Evolutionary conservation across 2,329 filamentous ascomycete genomes (phyloP).

Genomic region (Botrytis tulipae): DNA sequence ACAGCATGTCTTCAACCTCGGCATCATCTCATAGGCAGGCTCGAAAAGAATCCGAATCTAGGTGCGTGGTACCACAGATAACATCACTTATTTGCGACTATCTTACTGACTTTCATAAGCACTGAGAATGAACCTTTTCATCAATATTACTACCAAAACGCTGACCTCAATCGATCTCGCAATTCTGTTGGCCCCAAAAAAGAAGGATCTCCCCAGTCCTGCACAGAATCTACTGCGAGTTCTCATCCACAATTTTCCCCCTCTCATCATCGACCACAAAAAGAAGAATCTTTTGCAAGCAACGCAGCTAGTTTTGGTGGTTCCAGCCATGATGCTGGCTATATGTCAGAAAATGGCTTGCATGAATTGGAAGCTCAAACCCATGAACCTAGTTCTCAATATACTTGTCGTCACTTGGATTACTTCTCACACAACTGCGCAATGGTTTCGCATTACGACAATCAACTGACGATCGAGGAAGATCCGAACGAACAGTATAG

Average conservation of each 20-base stretch:
- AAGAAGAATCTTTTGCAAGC: not conserved
- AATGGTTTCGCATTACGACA: not conserved
- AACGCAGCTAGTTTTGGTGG: not conserved
- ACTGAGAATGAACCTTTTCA: not conserved
- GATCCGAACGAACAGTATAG: not conserved
- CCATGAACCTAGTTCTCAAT: not conserved
- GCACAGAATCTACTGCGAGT: not conserved
- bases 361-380: not conserved
- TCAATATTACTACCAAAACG: not conserved
- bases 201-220: not conserved
- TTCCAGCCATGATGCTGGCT: not conserved
- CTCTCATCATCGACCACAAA: not conserved
- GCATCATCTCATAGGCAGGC: not conserved
- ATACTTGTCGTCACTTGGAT: not conserved
- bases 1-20: not conserved
- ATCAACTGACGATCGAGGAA: not conserved
- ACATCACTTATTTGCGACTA: not conserved
- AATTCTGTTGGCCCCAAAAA: not conserved
- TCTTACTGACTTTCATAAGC: constrained; percentile 11
- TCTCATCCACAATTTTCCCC: not conserved
- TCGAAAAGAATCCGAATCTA: not conserved
- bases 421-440: not conserved
- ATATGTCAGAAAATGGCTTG: not conserved
- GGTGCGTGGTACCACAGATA: not conserved
- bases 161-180: not conserved